Evolutionary conservation across 352 stramenopile species (phyloP).

Genomic region (Chrysophaeum taylorii): DNA sequence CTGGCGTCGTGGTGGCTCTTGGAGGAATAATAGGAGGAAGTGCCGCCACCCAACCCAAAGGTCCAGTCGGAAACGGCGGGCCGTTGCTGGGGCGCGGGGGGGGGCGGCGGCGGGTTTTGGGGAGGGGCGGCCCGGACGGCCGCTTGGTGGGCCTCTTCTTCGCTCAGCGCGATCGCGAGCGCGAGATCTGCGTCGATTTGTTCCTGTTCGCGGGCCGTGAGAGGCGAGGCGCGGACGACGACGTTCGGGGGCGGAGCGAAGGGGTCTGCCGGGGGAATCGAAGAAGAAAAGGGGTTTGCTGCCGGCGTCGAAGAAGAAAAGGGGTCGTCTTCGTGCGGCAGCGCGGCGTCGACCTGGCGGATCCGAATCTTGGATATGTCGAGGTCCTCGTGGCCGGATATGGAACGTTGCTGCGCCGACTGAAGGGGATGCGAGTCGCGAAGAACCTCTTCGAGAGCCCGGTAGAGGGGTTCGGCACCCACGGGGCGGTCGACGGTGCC

Average conservation of each 20-base stretch:
- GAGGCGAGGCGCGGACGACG: neutral
- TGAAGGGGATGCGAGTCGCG: no score
- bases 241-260: neutral
- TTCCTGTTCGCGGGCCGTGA: neutral
- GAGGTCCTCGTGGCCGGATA: neutral
- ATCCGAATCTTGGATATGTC: neutral
- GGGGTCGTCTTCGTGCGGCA: neutral
- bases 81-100: neutral
- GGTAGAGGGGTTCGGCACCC: neutral
- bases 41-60: no score
- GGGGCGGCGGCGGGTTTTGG: neutral
- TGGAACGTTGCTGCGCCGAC: no score
- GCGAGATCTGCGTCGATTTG: neutral
- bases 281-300: neutral
- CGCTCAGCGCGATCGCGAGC: neutral
- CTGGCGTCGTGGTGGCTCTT: neutral
- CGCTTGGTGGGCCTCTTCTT: neutral
- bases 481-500: neutral
- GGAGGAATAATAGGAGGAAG: neutral
- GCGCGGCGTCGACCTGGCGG: neutral
- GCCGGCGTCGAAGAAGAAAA: neutral
- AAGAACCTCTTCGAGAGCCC: conserved; percentile 6
- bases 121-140: no score
- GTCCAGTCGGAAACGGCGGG: neutral
- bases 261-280: neutral